Evolutionary conservation across 78 protist species (phyloP), one percentile per base, ranked within the genome.

Genomic region (Monosiga brevicollis): DNA sequence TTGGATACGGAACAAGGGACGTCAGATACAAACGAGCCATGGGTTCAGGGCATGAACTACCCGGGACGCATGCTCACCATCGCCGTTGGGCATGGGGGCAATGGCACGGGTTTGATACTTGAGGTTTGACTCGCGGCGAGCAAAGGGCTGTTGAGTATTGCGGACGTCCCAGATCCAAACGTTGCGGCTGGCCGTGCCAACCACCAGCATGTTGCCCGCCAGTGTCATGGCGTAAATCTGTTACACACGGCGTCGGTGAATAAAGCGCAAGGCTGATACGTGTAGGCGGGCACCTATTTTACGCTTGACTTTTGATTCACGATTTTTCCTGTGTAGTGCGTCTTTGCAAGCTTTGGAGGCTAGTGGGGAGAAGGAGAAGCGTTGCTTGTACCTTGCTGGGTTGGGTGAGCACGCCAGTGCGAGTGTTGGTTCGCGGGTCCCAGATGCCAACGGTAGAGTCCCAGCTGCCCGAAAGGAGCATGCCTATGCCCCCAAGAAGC

Each of bases 31-130:
- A 20, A 49, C 15, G 62, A 49, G 6, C 15, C 15, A 49, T 49
- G 62, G 62, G 62, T 49, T 49, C 29, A 20, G 62, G 6, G 62
- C 15, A 49, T 49, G 62, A 6, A 15, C 15, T 6, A 20, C 29
- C 15, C 6, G 6, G 62, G 29, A 49, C 62, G 62, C 62, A 20
- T 49, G 62, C 62, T 39, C 39, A 54, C 84, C 79, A 0, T 82
- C 22, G 24, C 91, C 92, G 77, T 91, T 84, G 0, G 88, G 86
- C 43, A 49, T 82, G 39, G 86, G 34, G 15, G 86, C 34, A 35
- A 94, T 74, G 79, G 85, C 73, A 38, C 98, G 79, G 11, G 95
- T 95, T 76, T 94, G 98, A 74, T 76, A 92, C 80, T 91, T 90
- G 37, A 95, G 90, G 38, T 90, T 76, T 0, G 94, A 90, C 54